Evolutionary conservation across 345 rosid genomes (phyloP).

Genomic region (Geranium brycei): DNA sequence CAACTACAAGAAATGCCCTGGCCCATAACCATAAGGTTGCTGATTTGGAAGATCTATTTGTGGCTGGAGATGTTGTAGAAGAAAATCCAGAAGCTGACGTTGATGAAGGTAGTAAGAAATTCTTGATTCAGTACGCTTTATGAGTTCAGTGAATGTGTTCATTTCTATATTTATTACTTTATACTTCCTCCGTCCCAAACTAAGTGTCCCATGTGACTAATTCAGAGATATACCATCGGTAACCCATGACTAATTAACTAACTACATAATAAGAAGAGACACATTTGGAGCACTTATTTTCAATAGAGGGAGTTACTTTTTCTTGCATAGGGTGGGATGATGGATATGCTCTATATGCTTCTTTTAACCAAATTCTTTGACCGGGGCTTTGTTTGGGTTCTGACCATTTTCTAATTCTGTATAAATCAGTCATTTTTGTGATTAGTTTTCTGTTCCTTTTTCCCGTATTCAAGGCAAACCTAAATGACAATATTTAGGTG

Average conservation of each 20-base stretch:
- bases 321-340: not conserved
- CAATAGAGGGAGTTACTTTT: too few relatives aligned
- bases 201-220: too few relatives aligned
- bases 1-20: constrained; percentile 75
- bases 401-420: not conserved
- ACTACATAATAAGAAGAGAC: too few relatives aligned
- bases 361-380: not conserved
- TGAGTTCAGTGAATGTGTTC: not conserved
- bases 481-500: not conserved
- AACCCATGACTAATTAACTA: too few relatives aligned
- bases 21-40: constrained; percentile 53
- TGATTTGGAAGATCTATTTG: constrained; percentile 25
- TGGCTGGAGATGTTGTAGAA: constrained; percentile 28
- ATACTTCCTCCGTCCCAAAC: too few relatives aligned
- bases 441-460: not conserved
- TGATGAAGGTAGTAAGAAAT: constrained; percentile 38
- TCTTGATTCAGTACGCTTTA: constrained; percentile 10
- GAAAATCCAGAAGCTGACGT: constrained; percentile 32
- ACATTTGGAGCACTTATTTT: too few relatives aligned
- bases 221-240: too few relatives aligned
- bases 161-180: not conserved
- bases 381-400: too few relatives aligned
- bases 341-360: not conserved
- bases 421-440: not conserved
- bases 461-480: not conserved